phyloP scores from a whole-genome alignment of 305 asterid genomes.

The Ajuga reptans region DNA sequence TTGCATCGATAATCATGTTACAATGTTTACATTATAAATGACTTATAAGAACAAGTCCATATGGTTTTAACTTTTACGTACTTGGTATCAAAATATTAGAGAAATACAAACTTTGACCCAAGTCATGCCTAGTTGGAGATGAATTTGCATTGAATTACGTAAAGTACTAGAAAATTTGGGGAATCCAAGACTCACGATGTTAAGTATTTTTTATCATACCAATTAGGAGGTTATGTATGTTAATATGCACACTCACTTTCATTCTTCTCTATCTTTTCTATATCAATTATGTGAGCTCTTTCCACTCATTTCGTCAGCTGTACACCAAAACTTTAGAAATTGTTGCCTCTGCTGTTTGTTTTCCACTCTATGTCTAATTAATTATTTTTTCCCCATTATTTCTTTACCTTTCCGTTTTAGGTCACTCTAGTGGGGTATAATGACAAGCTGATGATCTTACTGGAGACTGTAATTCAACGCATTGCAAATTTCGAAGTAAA shows the following conservation, averaged over 20 bases:
- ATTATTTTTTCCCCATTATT: slow-evolving; percentile 3
- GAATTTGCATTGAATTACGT: neutral
- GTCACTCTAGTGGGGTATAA: slow-evolving; percentile 78
- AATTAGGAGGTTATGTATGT: neutral
- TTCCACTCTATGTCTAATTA: neutral
- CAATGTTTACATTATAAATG: neutral
- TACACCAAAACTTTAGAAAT: neutral
- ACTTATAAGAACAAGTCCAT: neutral
- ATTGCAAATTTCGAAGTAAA: slow-evolving; percentile 78
- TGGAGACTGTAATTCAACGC: slow-evolving; percentile 61
- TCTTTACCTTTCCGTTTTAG: slow-evolving; percentile 32
- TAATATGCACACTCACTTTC: neutral
- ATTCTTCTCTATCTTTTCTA: neutral
- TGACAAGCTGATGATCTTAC: slow-evolving; percentile 69
- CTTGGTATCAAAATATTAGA: neutral
- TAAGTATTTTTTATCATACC: neutral
- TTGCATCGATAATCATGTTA: neutral
- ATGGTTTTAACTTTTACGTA: neutral
- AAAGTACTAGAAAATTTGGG: neutral
- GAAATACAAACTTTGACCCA: neutral
- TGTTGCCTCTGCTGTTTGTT: slow-evolving; percentile 10
- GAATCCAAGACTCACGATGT: neutral
- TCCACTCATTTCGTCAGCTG: neutral
- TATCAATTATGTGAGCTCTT: slow-evolving; percentile 14
- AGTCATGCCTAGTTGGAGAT: neutral